phyloP scores from a whole-genome alignment of 1,139 yeast species.

The Insectozyma bohioensis region DNA sequence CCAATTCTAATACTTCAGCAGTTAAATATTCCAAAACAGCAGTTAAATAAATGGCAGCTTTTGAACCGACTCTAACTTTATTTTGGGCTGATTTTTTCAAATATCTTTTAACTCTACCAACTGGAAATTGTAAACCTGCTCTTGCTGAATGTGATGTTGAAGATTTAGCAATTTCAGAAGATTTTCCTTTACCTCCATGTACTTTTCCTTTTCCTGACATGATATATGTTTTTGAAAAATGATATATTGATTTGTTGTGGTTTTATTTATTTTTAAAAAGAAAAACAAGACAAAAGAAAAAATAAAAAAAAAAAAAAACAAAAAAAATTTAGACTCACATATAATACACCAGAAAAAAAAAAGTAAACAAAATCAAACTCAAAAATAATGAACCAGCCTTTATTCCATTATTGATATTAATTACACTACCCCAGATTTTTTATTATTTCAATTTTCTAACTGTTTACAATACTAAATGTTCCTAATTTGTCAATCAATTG shows the following conservation, averaged over 20 bases:
- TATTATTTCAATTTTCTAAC: constrained; percentile 22
- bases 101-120: constrained; percentile 97
- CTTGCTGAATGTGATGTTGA: constrained; percentile 92
- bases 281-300: constrained; percentile 10
- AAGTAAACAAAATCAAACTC: constrained; percentile 15
- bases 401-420: constrained; percentile 2
- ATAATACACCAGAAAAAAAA: no score
- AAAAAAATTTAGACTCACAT: no score
- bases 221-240: constrained; percentile 5
- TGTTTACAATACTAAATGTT: constrained; percentile 40
- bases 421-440: constrained; percentile 6
- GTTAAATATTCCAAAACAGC: constrained; percentile 97
- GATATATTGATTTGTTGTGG: constrained; percentile 8
- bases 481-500: constrained; percentile 45
- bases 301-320: constrained; percentile 7
- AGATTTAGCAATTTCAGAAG: constrained; percentile 64
- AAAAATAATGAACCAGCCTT: constrained; percentile 1
- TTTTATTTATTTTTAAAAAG: constrained; percentile 7
- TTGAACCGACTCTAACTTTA: constrained; percentile 94
- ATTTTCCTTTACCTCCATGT: constrained; percentile 95
- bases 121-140: constrained; percentile 98
- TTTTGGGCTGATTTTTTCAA: constrained; percentile 89
- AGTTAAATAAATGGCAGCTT: constrained; percentile 94
- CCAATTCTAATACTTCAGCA: constrained; percentile 97
- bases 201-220: constrained; percentile 92